phyloP scores from a whole-genome alignment of 805 yeast species.

The Wickerhamomyces bovis region DNA sequence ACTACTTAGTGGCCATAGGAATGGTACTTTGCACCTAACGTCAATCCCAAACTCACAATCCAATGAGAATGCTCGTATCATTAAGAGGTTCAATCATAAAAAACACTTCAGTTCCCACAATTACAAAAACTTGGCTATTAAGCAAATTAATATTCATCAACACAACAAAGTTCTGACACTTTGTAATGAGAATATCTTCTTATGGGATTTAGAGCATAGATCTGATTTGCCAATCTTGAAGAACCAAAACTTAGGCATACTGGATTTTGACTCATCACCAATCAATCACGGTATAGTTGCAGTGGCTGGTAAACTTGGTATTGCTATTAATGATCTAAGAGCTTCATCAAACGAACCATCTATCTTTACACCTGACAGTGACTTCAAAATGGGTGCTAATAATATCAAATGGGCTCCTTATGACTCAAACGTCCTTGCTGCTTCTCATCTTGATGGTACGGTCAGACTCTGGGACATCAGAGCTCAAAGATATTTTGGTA shows the following conservation, averaged over 20 bases:
- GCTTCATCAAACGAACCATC: constrained; percentile 27
- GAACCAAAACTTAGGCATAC: constrained; percentile 44
- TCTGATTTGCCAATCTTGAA: constrained; percentile 54
- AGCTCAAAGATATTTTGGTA: constrained; percentile 44
- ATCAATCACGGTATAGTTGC: constrained; percentile 49
- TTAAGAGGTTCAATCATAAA: constrained; percentile 73
- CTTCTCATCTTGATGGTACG: constrained; percentile 51
- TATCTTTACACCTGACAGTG: constrained; percentile 36
- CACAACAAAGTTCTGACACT: constrained; percentile 43
- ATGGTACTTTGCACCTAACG: constrained; percentile 69
- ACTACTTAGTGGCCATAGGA: constrained; percentile 67
- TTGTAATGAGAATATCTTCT: constrained; percentile 63
- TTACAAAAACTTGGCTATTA: constrained; percentile 11
- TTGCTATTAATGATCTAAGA: constrained; percentile 69
- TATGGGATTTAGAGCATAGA: constrained; percentile 66
- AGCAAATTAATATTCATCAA: constrained; percentile 12
- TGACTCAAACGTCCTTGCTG: constrained; percentile 56
- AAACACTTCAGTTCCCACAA: constrained; percentile 43
- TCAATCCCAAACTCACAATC: constrained; percentile 52
- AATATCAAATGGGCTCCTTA: constrained; percentile 57
- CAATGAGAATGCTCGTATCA: constrained; percentile 59
- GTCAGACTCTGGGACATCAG: constrained; percentile 75
- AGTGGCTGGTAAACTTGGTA: constrained; percentile 65
- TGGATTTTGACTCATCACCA: constrained; percentile 44
- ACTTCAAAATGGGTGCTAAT: constrained; percentile 28